These are phyloP conservation scores for Guillardia theta DNA, from an alignment of 78 protist species.

Conservation along the genomic window DNA sequence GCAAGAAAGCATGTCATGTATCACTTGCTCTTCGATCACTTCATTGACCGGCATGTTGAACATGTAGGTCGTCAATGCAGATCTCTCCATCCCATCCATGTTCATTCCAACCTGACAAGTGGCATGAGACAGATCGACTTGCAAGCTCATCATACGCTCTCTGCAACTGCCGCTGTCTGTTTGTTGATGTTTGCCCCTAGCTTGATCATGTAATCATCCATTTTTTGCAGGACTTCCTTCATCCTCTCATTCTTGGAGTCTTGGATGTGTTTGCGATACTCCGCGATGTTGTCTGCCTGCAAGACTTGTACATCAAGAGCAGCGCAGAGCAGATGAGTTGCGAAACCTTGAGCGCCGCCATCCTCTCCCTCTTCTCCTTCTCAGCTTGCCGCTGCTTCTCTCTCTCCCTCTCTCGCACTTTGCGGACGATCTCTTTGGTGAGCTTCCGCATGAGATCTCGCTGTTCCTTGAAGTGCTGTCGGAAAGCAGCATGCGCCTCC, in stretches of 20 bases:
- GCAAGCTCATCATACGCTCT: background rate
- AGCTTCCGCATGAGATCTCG: background rate
- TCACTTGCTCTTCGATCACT: background rate
- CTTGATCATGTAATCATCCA: background rate
- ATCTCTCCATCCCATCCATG: background rate
- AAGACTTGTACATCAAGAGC: no score
- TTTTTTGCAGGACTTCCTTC: background rate
- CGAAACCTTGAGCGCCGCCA: background rate
- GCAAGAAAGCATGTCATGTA: no score
- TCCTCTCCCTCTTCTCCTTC: background rate
- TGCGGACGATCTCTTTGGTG: background rate
- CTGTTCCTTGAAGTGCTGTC: background rate
- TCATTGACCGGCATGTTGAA: background rate
- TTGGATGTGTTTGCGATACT: background rate
- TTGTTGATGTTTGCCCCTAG: background rate
- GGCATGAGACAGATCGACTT: background rate
- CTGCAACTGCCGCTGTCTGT: background rate
- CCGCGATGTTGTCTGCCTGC: background rate
- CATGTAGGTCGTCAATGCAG: background rate
- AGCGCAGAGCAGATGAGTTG: no score
- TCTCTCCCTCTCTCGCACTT: background rate
- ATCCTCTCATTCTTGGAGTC: constrained; percentile 19
- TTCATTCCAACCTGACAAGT: background rate
- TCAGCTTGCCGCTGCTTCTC: background rate
- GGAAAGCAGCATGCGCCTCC: background rate